A percentile compares a stretch with the other conserved stretches of the same genome.
Evolutionary conservation across 2,329 filamentous ascomycete species (phyloP).

Genomic region (Fusarium sp.): DNA sequence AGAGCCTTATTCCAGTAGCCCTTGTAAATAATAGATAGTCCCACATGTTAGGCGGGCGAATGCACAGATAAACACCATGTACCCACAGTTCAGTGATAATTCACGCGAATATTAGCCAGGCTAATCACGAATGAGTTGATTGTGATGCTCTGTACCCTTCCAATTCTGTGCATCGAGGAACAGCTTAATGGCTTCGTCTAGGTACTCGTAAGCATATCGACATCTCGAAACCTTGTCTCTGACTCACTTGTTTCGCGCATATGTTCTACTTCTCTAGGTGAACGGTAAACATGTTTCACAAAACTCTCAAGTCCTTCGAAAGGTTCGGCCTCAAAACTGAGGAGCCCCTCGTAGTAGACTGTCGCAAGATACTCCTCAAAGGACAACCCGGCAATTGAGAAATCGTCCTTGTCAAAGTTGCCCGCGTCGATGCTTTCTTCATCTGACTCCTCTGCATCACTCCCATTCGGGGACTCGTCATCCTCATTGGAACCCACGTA

Average conservation of each 20-base stretch:
- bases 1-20: too few species aligned
- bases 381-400: not conserved
- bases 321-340: not conserved
- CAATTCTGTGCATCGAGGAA: slow-evolving; percentile 1
- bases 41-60: too few species aligned
- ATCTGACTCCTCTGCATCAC: not conserved
- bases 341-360: not conserved
- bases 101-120: too few species aligned
- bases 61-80: too few species aligned
- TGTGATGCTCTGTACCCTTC: not conserved
- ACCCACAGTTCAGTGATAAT: too few species aligned
- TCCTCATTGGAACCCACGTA: not conserved
- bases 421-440: not conserved
- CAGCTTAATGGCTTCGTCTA: not conserved
- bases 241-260: not conserved
- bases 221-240: accelerated
- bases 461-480: accelerated
- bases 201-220: accelerated
- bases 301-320: not conserved
- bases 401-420: not conserved
- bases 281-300: not conserved
- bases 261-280: not conserved
- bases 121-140: not conserved
- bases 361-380: slow-evolving; percentile 4
- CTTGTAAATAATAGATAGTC: too few species aligned